These are phyloP conservation scores for Pseudopyricularia cyperi DNA, from an alignment of 2,329 filamentous ascomycete species.

Conservation along the genomic window DNA sequence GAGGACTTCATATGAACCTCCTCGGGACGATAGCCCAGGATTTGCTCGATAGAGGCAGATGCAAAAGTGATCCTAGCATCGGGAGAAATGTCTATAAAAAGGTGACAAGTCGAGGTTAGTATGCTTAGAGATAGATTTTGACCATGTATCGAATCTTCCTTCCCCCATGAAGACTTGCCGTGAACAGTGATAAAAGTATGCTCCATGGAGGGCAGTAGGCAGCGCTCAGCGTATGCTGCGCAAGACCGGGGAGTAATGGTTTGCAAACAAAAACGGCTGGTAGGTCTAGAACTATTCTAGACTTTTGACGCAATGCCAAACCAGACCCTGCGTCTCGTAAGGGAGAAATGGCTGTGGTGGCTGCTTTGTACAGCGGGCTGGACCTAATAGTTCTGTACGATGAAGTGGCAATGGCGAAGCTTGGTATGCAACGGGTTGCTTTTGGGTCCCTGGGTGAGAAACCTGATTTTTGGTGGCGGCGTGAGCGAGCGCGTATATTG, in stretches of 20 bases:
- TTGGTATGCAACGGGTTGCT: not conserved
- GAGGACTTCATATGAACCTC: slow-evolving; percentile 65
- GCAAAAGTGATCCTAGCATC: slow-evolving; percentile 73
- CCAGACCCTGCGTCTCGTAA: not conserved
- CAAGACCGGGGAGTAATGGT: not conserved
- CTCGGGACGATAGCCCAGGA: slow-evolving; percentile 65
- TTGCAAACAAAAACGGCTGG: too few species aligned
- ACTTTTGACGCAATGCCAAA: not conserved
- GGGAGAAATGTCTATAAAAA: slow-evolving; percentile 50
- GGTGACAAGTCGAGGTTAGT: not conserved
- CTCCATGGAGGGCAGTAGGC: slow-evolving; percentile 43
- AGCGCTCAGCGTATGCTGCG: not conserved
- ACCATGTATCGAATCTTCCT: not conserved
- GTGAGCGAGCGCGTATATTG: not conserved
- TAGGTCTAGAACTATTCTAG: too few species aligned
- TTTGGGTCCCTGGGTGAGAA: not conserved
- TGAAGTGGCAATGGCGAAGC: not conserved
- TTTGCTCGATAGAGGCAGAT: slow-evolving; percentile 72
- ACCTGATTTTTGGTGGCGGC: not conserved
- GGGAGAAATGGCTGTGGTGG: too few species aligned
- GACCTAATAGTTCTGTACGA: not conserved
- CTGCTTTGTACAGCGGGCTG: not conserved
- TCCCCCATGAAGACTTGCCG: slow-evolving; percentile 38
- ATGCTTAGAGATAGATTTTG: not conserved
- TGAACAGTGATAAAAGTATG: slow-evolving; percentile 88